These are phyloP conservation scores for Oenanthe javanica DNA, from an alignment of 140 eudicot species.

Conservation along the genomic window DNA sequence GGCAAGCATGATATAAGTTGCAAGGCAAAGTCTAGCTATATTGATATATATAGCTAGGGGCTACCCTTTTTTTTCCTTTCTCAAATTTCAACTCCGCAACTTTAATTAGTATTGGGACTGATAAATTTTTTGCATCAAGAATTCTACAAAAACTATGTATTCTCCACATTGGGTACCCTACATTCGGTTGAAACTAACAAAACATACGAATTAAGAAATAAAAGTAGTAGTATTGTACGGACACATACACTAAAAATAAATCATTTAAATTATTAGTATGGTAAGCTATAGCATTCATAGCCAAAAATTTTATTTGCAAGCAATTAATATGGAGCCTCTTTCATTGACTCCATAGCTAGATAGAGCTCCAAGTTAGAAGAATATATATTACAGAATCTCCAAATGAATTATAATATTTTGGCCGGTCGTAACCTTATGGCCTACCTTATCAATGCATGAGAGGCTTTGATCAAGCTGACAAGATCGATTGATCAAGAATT, in stretches of 20 bases:
- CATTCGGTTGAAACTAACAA: background rate
- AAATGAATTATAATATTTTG: background rate
- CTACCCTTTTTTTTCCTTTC: background rate
- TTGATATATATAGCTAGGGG: background rate
- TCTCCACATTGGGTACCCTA: background rate
- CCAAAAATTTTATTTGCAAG: background rate
- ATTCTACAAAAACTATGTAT: background rate
- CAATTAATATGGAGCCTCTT: slow-evolving; percentile 2
- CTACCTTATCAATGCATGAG: background rate
- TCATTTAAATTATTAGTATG: slow-evolving; percentile 8
- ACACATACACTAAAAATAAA: background rate
- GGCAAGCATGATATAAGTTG: background rate
- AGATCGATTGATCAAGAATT: background rate
- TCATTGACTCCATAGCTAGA: slow-evolving; percentile 1
- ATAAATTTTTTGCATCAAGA: background rate
- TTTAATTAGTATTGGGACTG: too few relatives aligned
- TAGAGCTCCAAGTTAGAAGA: background rate
- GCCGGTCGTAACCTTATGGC: slow-evolving; percentile 7
- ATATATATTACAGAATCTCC: background rate
- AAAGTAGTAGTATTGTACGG: slow-evolving; percentile 2
- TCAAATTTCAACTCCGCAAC: too few relatives aligned
- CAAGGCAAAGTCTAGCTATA: background rate
- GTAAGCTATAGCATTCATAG: slow-evolving; percentile 19
- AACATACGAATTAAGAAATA: background rate
- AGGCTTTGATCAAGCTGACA: background rate